Conservation (phyloP, 2,329 filamentous ascomycete genomes). For the Ustulina deusta region DNA sequence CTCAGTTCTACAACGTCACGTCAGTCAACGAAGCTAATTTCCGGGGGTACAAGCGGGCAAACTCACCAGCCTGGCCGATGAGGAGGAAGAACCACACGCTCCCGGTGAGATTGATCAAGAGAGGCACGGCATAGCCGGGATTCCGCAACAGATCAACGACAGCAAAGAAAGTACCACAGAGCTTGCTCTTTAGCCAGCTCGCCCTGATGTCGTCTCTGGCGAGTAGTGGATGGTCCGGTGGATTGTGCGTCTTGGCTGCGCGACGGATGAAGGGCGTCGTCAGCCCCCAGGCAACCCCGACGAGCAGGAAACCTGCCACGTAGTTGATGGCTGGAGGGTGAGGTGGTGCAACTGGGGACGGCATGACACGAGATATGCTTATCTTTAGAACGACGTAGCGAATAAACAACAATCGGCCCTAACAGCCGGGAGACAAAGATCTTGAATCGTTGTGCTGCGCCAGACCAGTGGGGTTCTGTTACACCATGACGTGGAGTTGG, state of each 20-base stretch:
- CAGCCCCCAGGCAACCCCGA: constrained; percentile 92
- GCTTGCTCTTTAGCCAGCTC: constrained; percentile 71
- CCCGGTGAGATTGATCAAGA: constrained; percentile 89
- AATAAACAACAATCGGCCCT: background rate
- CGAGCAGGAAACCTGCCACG: constrained; percentile 87
- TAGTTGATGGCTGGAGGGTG: constrained; percentile 78
- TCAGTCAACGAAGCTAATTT: constrained; percentile 24
- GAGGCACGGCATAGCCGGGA: constrained; percentile 84
- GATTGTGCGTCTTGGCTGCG: constrained; percentile 81
- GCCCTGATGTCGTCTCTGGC: constrained; percentile 62
- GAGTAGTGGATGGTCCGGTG: constrained; percentile 68
- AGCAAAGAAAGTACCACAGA: constrained; percentile 76
- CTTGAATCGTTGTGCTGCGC: background rate
- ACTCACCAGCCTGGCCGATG: constrained; percentile 89
- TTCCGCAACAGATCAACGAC: constrained; percentile 83
- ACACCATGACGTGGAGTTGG: background rate
- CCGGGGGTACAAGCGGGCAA: background rate
- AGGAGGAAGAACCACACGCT: constrained; percentile 97
- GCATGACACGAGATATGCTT: constrained; percentile 38
- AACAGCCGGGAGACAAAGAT: background rate
- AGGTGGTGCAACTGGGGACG: constrained; percentile 40
- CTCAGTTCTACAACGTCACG: constrained; percentile 75
- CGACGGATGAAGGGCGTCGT: constrained; percentile 92
- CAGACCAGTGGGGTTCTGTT: background rate
- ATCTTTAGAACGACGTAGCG: background rate